These are phyloP conservation scores for Cystobasidium sp. DNA, from an alignment of 1,284 basidiomycete species.

Conservation along the genomic window DNA sequence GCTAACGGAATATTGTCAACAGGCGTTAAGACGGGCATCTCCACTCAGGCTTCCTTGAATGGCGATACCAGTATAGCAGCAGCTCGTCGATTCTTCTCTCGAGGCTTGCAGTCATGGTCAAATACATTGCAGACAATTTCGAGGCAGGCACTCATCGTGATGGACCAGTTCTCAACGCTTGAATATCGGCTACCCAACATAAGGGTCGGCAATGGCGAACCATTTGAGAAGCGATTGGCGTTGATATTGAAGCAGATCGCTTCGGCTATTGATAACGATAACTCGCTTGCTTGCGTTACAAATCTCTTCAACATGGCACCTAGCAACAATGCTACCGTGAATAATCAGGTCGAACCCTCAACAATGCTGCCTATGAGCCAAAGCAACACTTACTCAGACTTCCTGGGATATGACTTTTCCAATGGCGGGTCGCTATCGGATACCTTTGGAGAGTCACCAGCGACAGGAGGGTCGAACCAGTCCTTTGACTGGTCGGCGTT, in stretches of 20 bases:
- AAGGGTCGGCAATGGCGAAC: neutral
- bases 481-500: conserved; percentile 20
- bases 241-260: conserved; percentile 16
- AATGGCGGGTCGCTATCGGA: conserved; percentile 5
- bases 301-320: conserved; percentile 16
- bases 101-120: conserved; percentile 12
- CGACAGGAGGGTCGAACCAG: conserved; percentile 10
- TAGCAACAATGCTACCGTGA: neutral
- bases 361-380: neutral
- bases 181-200: conserved; percentile 1
- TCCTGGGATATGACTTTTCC: conserved; percentile 21
- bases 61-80: conserved; percentile 14
- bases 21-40: conserved; percentile 12
- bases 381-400: conserved; percentile 13
- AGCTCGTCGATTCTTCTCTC: conserved; percentile 23
- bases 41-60: neutral
- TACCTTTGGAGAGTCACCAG: conserved; percentile 20
- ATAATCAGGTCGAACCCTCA: neutral
- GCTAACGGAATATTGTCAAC: neutral
- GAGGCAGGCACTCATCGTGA: conserved; percentile 11
- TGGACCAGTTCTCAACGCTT: conserved; percentile 18
- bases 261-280: neutral
- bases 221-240: conserved; percentile 9
- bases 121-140: conserved; percentile 12
- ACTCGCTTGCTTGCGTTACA: neutral